Conservation (phyloP, 2,329 filamentous ascomycete genomes). For the Sporothrix luriei region DNA sequence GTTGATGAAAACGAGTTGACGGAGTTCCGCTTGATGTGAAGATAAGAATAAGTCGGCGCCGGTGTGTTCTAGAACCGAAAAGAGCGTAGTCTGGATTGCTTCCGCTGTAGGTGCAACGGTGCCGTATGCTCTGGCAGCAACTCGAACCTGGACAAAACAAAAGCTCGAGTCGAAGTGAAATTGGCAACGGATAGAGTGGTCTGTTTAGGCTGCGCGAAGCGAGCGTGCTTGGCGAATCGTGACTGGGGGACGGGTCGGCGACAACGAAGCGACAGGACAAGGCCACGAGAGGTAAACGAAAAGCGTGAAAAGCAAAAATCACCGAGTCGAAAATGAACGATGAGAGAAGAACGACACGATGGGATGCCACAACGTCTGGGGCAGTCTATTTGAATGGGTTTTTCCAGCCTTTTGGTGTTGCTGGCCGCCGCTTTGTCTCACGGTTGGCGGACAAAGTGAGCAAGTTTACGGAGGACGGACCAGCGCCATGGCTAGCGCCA, state of each 20-base stretch:
- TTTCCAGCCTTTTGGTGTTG: background rate
- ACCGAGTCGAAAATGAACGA: background rate
- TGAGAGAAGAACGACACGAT: background rate
- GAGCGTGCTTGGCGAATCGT: background rate
- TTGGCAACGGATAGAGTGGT: background rate
- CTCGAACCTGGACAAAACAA: background rate
- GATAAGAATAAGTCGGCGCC: too few relatives aligned
- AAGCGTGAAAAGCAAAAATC: too few relatives aligned
- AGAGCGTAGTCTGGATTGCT: background rate
- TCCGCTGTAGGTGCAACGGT: background rate
- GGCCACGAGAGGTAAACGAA: too few relatives aligned
- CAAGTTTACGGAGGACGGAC: slow-evolving; percentile 25
- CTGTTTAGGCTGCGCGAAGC: background rate
- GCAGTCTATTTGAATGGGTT: background rate
- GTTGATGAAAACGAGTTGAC: background rate
- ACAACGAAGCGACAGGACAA: slow-evolving; percentile 20
- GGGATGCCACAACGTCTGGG: background rate
- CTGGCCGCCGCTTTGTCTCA: background rate
- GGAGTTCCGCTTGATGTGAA: background rate
- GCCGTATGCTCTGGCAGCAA: background rate
- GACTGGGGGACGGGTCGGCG: slow-evolving; percentile 7
- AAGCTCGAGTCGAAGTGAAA: too few relatives aligned
- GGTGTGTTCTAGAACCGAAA: background rate
- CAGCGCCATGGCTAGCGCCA: background rate
- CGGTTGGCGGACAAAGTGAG: slow-evolving; percentile 3